Conservation (phyloP, 441 rosid genomes). For the Euphorbia corollata region DNA sequence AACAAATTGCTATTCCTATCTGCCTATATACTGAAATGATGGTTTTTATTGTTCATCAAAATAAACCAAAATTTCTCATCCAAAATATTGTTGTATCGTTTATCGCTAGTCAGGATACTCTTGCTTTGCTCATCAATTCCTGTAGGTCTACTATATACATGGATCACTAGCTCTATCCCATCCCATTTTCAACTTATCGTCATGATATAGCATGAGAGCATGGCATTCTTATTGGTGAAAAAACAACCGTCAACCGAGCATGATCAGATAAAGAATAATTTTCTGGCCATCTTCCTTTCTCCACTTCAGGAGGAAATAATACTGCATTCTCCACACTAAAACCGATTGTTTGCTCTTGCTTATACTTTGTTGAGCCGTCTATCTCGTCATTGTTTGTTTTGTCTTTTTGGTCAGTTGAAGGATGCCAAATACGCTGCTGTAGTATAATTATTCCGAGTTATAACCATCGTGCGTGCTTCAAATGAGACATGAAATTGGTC, state of each 20-base stretch:
- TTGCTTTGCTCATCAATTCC: constrained; percentile 3
- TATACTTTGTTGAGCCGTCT: constrained; percentile 27
- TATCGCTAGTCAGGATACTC: neutral
- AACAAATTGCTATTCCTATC: neutral
- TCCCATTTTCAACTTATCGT: neutral
- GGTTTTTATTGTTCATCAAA: neutral
- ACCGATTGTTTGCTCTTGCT: constrained; percentile 56
- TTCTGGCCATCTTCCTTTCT: constrained; percentile 90
- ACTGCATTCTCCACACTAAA: constrained; percentile 91
- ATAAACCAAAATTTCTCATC: neutral
- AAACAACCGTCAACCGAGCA: constrained; percentile 81
- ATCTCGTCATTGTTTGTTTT: constrained; percentile 24
- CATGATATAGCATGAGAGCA: constrained; percentile 39
- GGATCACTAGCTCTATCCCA: neutral
- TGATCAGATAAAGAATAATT: constrained; percentile 84
- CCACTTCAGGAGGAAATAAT: constrained; percentile 85
- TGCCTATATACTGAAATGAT: neutral
- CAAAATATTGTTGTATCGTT: neutral
- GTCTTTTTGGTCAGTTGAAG: constrained; percentile 38
- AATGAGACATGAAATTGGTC: neutral
- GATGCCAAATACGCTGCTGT: constrained; percentile 82
- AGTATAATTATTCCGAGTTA: constrained; percentile 16
- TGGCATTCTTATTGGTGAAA: constrained; percentile 87
- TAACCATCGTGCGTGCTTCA: constrained; percentile 7
- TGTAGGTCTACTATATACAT: neutral